Percentiles rank a stretch among this genome's conserved stretches.
phyloP scores from a whole-genome alignment of 805 yeast species.

The Yamadazyma ubonensis region DNA sequence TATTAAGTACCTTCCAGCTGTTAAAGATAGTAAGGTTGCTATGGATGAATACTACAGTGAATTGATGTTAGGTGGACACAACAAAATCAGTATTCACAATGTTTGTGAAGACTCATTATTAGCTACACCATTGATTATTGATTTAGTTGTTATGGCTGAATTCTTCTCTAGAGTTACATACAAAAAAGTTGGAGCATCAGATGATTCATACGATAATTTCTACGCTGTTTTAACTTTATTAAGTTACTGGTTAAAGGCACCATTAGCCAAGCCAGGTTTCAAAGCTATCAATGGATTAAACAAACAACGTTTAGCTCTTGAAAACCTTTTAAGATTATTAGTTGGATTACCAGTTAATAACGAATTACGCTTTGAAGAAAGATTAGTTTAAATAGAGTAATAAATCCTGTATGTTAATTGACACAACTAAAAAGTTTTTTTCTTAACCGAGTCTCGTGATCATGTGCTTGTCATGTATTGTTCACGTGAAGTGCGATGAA shows the following conservation, averaged over 20 bases:
- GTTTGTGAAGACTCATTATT: constrained; percentile 94
- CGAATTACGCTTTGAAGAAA: constrained; percentile 93
- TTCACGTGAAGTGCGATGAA: background rate
- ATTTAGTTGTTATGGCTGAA: constrained; percentile 85
- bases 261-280: constrained; percentile 86
- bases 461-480: background rate
- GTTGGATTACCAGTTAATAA: constrained; percentile 88
- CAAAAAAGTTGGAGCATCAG: constrained; percentile 46
- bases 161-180: constrained; percentile 84
- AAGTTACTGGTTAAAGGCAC: constrained; percentile 96
- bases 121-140: constrained; percentile 93
- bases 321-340: constrained; percentile 83
- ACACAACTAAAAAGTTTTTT: no score
- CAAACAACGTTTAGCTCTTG: constrained; percentile 91
- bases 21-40: constrained; percentile 95
- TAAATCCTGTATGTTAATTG: background rate
- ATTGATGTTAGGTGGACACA: constrained; percentile 96
- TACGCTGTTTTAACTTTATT: constrained; percentile 85
- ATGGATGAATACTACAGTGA: constrained; percentile 98
- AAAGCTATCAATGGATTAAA: constrained; percentile 90
- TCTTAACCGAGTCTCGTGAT: no score
- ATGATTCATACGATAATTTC: constrained; percentile 56
- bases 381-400: constrained; percentile 40
- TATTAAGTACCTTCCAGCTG: constrained; percentile 90
- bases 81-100: constrained; percentile 89